Conservation (phyloP, 2,329 filamentous ascomycete species). For the Truncatella angustata region DNA sequence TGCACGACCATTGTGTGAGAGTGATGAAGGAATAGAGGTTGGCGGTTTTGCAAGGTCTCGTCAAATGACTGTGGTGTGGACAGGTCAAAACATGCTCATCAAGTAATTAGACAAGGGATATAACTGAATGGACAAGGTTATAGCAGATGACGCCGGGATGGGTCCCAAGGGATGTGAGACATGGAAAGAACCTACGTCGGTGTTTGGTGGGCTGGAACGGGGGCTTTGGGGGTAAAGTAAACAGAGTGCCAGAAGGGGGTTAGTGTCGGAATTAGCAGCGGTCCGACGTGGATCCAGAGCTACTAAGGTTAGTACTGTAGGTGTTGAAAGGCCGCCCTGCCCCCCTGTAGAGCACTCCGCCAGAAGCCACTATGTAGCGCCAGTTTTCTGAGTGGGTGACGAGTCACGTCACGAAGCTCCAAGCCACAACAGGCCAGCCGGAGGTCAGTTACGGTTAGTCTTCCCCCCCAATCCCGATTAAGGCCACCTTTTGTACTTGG, state of each 20-base stretch:
- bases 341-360: not conserved
- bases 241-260: conserved; percentile 19
- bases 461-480: conserved; percentile 5
- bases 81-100: not conserved
- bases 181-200: conserved; percentile 16
- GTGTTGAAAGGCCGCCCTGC: too few species aligned
- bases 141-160: not conserved
- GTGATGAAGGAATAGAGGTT: not conserved
- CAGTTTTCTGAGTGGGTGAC: not conserved
- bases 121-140: not conserved
- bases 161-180: not conserved
- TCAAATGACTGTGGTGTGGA: too few species aligned
- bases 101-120: not conserved
- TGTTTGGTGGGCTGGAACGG: conserved; percentile 18
- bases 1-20: not conserved
- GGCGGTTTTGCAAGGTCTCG: too few species aligned
- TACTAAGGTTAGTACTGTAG: not conserved
- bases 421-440: not conserved
- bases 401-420: not conserved
- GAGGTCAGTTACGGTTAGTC: not conserved
- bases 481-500: conserved; percentile 8
- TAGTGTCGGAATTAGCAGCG: conserved; percentile 12
- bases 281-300: not conserved
- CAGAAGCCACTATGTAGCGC: not conserved
- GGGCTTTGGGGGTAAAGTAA: conserved; percentile 18